Percentiles rank a stretch among this genome's conserved stretches.
phyloP scores from a whole-genome alignment of 139 green algal species.

The Asterochloris sp. region DNA sequence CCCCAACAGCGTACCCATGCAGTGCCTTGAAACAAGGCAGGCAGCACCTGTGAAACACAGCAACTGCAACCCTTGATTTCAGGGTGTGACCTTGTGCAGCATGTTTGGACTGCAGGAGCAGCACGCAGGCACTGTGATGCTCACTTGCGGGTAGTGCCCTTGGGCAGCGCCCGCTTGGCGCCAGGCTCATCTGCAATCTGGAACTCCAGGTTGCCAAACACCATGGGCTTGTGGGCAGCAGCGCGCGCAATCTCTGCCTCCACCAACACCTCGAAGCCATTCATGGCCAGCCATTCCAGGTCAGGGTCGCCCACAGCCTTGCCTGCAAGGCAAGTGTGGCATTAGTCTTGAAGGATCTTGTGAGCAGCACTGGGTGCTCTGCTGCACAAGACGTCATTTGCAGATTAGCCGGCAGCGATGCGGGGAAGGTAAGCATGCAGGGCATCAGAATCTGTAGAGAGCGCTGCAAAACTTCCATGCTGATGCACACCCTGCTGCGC shows the following conservation, averaged over 20 bases:
- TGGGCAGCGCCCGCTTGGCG: constrained; percentile 41
- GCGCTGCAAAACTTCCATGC: too few relatives aligned
- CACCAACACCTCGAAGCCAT: constrained; percentile 52
- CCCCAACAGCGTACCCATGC: too few relatives aligned
- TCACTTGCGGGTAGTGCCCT: constrained; percentile 58
- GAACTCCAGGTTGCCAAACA: constrained; percentile 40
- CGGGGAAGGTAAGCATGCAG: too few relatives aligned
- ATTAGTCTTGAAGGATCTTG: neutral
- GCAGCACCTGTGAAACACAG: too few relatives aligned
- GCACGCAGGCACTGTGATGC: neutral
- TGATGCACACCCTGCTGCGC: too few relatives aligned
- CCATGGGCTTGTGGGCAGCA: constrained; percentile 20
- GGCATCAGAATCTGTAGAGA: too few relatives aligned
- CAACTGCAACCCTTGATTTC: too few relatives aligned
- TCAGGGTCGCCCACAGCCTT: constrained; percentile 21
- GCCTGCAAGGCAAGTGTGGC: neutral
- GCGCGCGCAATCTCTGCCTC: constrained; percentile 42
- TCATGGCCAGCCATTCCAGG: constrained; percentile 43
- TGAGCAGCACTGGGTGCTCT: neutral
- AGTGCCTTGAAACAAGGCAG: too few relatives aligned
- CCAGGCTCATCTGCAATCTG: constrained; percentile 37
- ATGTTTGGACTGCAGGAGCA: neutral
- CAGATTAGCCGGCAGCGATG: too few relatives aligned
- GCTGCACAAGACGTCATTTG: neutral
- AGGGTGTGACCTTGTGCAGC: too few relatives aligned